Evolutionary conservation across 352 stramenopile genomes (phyloP).

Genomic region (Pythium monospermum): DNA sequence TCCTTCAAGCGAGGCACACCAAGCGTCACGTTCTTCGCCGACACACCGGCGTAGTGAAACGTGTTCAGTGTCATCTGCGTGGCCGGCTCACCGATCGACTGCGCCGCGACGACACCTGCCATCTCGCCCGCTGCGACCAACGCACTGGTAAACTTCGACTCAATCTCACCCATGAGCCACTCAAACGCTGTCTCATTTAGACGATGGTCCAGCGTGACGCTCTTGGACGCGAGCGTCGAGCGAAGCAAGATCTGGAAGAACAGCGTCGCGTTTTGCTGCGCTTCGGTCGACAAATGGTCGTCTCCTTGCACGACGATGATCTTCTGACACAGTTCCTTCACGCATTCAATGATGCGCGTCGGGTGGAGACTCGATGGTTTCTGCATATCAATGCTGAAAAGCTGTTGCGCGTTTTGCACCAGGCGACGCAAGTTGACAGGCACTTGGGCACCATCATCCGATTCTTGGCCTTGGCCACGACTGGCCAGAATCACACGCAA

Average conservation of each 20-base stretch:
- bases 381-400: constrained; percentile 91
- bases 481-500: constrained; percentile 94
- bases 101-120: constrained; percentile 97
- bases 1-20: constrained; percentile 99
- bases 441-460: constrained; percentile 86
- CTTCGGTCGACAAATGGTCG: constrained; percentile 93
- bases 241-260: constrained; percentile 98
- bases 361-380: constrained; percentile 93
- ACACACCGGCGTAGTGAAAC: constrained; percentile 99
- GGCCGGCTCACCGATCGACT: constrained; percentile 98
- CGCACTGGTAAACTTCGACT: constrained; percentile 95
- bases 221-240: constrained; percentile 95
- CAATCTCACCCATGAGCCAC: constrained; percentile 94
- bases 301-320: constrained; percentile 96
- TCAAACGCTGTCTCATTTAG: constrained; percentile 96
- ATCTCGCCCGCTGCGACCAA: constrained; percentile 97
- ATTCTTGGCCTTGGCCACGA: constrained; percentile 92
- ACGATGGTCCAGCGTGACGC: constrained; percentile 94
- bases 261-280: constrained; percentile 97
- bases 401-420: constrained; percentile 95
- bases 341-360: constrained; percentile 82
- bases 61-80: constrained; percentile 99
- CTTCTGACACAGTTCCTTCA: constrained; percentile 92
- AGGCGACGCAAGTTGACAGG: constrained; percentile 93
- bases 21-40: constrained; percentile 99